Evolutionary conservation across 1,139 yeast species (phyloP), one percentile per base, ranked within the genome.

Genomic region (Yamadazyma blattariae): DNA sequence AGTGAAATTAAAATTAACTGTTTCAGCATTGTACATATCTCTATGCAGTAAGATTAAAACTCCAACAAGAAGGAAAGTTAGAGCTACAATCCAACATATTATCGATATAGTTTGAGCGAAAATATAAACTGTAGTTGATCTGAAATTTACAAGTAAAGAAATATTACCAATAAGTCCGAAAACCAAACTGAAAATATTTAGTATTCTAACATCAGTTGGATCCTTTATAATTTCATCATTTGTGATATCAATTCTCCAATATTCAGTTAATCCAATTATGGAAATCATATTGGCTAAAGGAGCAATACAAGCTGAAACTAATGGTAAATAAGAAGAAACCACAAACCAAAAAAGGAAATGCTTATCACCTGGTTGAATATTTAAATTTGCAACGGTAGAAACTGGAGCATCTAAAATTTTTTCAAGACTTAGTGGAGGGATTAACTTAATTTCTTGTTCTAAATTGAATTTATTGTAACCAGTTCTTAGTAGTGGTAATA

Each of bases 221-320:
- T 60, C 67, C 1, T 44, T 38, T 1, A 64, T 49, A 3, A 48
- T 42, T 1, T 45, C 29, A 0, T 57, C 62, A 1, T 63, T 52
- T 3, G 23, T 35, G 1, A 41, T 45, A 13, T 59, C 57, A 4
- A 56, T 38, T 40, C 84, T 62, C 95, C 95, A 86, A 34, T 73
- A 70, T 40, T 83, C 82, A 0, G 81, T 78, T n/a, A 84, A 66
- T 1, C 90, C 85, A 2, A 83, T 77, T 5, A 84, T 64, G 0
- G 90, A 81, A 28, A 80, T 71, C 70, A 84, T 72, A 47, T 85
- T 85, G 5, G 90, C 81, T 22, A 86, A 51, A 0, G 95, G 95
- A 0, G 94, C 94, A 27, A 82, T 49, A 46, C 90, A 83, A 1
- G 94, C 89, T 0, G 89, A 79, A 3, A 82, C 54, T 12, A 86